Percentiles rank a stretch among this genome's conserved stretches.
These are phyloP conservation scores for Pittosporum tobira DNA, from an alignment of 129 eudicot genomes.

Conservation along the genomic window DNA sequence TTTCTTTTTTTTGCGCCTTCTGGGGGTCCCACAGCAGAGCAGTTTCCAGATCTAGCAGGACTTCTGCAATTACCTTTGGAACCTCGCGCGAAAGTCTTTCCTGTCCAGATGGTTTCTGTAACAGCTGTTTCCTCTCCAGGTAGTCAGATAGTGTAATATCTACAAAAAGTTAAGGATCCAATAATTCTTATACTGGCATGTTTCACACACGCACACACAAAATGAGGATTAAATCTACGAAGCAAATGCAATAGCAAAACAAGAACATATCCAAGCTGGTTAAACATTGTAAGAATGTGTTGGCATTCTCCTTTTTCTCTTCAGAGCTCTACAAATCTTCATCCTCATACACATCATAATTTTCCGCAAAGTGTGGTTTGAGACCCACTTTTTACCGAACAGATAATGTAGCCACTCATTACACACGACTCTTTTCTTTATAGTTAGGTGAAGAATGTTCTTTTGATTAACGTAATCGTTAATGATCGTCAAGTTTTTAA, in stretches of 20 bases:
- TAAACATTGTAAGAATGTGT: no score
- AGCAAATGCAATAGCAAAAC: not conserved
- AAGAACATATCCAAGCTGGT: not conserved
- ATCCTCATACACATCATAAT: conserved; percentile 56
- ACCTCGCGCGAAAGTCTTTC: conserved; percentile 47
- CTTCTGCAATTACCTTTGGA: conserved; percentile 72
- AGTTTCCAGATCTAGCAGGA: conserved; percentile 40
- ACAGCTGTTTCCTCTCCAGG: conserved; percentile 40
- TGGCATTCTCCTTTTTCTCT: conserved; percentile 24
- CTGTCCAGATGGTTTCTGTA: conserved; percentile 59
- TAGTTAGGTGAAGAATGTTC: conserved; percentile 43
- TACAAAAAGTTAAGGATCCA: conserved; percentile 36
- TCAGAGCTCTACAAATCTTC: conserved; percentile 40
- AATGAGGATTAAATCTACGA: not conserved
- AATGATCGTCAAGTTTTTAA: no score
- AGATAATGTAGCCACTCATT: conserved; percentile 57
- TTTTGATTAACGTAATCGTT: conserved; percentile 39
- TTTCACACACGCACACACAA: no score
- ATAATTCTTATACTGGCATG: not conserved
- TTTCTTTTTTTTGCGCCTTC: conserved; percentile 14
- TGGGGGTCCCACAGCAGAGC: conserved; percentile 14
- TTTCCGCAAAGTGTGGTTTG: conserved; percentile 67
- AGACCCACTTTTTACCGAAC: conserved; percentile 55
- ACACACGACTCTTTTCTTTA: conserved; percentile 63
- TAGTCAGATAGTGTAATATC: conserved; percentile 44